Percentiles rank a stretch among this genome's conserved stretches.
phyloP scores from a whole-genome alignment of 164 flowering plant species.

The Houttuynia cordata region DNA sequence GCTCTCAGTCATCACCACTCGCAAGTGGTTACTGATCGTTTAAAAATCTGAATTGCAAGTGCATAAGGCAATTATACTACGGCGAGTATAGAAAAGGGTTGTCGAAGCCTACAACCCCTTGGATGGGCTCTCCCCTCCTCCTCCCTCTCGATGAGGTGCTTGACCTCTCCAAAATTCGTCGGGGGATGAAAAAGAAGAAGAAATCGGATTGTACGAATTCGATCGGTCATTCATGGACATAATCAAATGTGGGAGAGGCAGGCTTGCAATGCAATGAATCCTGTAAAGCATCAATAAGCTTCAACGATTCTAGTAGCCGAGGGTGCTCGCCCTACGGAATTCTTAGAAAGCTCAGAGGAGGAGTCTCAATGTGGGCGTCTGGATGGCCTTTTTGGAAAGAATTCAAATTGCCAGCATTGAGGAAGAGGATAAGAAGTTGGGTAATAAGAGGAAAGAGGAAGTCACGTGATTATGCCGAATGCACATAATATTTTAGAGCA shows the following conservation, averaged over 20 bases:
- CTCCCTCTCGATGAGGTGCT: no score
- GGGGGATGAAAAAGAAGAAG: constrained; percentile 5
- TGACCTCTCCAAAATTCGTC: constrained; percentile 21
- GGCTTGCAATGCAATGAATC: constrained; percentile 41
- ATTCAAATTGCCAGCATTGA: constrained; percentile 18
- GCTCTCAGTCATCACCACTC: no score
- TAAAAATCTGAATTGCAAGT: no score
- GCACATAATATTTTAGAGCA: no score
- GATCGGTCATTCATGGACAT: constrained; percentile 32
- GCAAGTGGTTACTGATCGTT: no score
- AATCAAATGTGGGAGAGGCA: constrained; percentile 48
- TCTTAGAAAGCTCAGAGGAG: no score
- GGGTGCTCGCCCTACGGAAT: background rate
- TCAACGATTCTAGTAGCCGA: constrained; percentile 2
- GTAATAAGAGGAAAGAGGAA: no score
- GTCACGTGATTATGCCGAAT: no score
- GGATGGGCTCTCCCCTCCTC: no score
- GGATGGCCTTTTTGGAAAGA: background rate
- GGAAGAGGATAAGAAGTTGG: constrained; percentile 11
- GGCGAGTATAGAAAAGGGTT: no score
- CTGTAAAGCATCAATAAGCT: constrained; percentile 43
- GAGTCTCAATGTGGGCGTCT: background rate
- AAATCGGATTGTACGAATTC: background rate
- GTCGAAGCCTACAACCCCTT: no score
- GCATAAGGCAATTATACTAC: no score